Percentiles rank a stretch among this genome's conserved stretches.
Conservation (phyloP, 2,329 filamentous ascomycete genomes). For the Arachnopeziza araneosa region DNA sequence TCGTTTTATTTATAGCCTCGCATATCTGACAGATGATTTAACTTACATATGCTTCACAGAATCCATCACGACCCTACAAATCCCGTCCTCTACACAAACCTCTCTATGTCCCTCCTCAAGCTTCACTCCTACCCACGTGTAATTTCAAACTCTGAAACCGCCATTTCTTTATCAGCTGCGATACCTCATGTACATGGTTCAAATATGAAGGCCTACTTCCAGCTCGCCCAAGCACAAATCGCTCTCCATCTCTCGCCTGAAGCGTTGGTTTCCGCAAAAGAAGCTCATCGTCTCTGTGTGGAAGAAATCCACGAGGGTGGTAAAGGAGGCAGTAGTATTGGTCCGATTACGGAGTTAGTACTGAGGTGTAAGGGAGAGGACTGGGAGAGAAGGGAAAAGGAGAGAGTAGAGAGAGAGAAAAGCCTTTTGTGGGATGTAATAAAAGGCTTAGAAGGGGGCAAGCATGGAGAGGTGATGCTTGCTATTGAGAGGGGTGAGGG, state of each 20-base stretch:
- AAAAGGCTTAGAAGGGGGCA: conserved; percentile 42
- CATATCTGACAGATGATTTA: neutral
- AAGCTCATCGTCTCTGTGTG: conserved; percentile 67
- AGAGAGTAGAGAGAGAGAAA: conserved; percentile 48
- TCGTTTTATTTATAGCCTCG: neutral
- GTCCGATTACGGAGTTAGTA: conserved; percentile 67
- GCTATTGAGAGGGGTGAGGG: neutral
- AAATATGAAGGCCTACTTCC: conserved; percentile 75
- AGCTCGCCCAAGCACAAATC: conserved; percentile 80
- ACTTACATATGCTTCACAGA: conserved; percentile 34
- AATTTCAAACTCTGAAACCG: conserved; percentile 70
- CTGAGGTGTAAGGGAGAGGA: conserved; percentile 77
- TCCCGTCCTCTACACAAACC: conserved; percentile 80
- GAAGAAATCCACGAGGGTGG: conserved; percentile 60
- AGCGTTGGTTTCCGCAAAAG: conserved; percentile 63
- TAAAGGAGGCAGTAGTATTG: conserved; percentile 70
- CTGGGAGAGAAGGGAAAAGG: conserved; percentile 71
- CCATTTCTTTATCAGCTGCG: conserved; percentile 45
- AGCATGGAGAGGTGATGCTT: conserved; percentile 34
- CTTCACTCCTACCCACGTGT: conserved; percentile 68
- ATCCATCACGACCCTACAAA: conserved; percentile 76
- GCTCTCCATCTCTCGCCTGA: conserved; percentile 65
- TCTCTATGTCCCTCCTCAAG: conserved; percentile 75
- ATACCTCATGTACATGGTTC: neutral
- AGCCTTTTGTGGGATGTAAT: conserved; percentile 58